Percentiles rank a stretch among this genome's conserved stretches.
Conservation (phyloP, 768 basidiomycete genomes). For the Lenzites betulinus region DNA sequence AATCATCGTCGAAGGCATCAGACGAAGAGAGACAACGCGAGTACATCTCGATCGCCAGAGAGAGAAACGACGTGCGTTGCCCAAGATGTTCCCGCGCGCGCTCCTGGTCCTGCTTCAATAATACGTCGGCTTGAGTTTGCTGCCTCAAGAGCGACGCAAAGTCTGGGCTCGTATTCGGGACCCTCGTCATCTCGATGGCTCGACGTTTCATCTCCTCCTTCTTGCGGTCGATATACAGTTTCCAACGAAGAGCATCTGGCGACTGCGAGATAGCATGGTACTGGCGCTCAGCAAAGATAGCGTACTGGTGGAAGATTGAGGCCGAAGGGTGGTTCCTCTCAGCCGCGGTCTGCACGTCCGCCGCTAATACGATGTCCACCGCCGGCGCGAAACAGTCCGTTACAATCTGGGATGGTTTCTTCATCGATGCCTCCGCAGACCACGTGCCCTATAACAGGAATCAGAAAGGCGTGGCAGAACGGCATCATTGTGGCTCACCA, state of each 20-base stretch:
- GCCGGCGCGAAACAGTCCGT: conserved; percentile 72
- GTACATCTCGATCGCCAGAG: conserved; percentile 83
- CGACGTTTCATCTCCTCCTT: conserved; percentile 64
- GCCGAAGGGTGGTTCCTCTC: conserved; percentile 33
- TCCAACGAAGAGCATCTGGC: conserved; percentile 68
- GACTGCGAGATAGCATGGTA: conserved; percentile 72
- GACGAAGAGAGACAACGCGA: conserved; percentile 71
- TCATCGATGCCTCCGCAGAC: conserved; percentile 84
- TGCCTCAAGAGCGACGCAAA: conserved; percentile 38
- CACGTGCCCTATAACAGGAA: conserved; percentile 70
- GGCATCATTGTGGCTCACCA: conserved; percentile 53
- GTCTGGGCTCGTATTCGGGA: conserved; percentile 23
- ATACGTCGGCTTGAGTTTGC: conserved; percentile 42
- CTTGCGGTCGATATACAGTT: conserved; percentile 74
- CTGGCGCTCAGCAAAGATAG: conserved; percentile 87
- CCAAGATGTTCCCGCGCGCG: conserved; percentile 42
- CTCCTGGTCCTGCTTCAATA: conserved; percentile 56
- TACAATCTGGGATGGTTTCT: conserved; percentile 74
- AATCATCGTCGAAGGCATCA: conserved; percentile 74
- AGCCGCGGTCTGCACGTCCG: background rate
- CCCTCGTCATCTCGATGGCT: conserved; percentile 37
- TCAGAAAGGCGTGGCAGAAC: background rate
- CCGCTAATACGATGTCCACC: conserved; percentile 34
- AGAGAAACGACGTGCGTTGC: conserved; percentile 62
- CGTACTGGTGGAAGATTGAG: conserved; percentile 77